Conservation (phyloP, 2,329 filamentous ascomycete species). For the Didymella sp. region DNA sequence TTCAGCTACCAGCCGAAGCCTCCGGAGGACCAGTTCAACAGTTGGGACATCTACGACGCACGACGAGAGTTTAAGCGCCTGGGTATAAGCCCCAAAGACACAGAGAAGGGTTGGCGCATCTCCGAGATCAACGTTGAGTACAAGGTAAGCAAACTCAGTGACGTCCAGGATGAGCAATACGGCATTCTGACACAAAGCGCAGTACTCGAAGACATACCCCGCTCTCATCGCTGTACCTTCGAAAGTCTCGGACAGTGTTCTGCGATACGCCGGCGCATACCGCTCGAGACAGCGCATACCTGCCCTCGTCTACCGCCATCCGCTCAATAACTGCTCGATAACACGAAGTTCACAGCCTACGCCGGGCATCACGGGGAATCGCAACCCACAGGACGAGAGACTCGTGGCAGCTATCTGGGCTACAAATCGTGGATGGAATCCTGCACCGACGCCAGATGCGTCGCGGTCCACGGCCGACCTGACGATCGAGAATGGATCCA, state of each 20-base stretch:
- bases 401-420: slow-evolving; percentile 92
- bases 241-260: slow-evolving; percentile 92
- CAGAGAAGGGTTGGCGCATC: slow-evolving; percentile 85
- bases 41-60: slow-evolving; percentile 86
- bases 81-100: slow-evolving; percentile 82
- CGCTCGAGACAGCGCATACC: slow-evolving; percentile 90
- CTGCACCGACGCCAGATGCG: slow-evolving; percentile 27
- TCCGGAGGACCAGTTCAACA: slow-evolving; percentile 75
- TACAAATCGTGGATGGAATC: slow-evolving; percentile 57
- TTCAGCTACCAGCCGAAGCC: slow-evolving; percentile 82
- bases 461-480: slow-evolving; percentile 40
- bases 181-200: slow-evolving; percentile 24
- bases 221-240: slow-evolving; percentile 82
- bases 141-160: slow-evolving; percentile 52
- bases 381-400: slow-evolving; percentile 95
- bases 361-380: slow-evolving; percentile 83
- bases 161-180: background rate
- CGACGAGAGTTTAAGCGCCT: slow-evolving; percentile 85
- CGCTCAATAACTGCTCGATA: slow-evolving; percentile 95
- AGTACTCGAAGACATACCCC: slow-evolving; percentile 93
- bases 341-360: slow-evolving; percentile 92
- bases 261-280: slow-evolving; percentile 91
- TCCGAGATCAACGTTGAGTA: slow-evolving; percentile 91
- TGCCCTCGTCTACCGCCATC: slow-evolving; percentile 90
- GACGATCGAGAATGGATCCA: slow-evolving; percentile 43